These are phyloP conservation scores for Penstemon eatonii DNA, from an alignment of 257 asterid genomes.

Conservation along the genomic window DNA sequence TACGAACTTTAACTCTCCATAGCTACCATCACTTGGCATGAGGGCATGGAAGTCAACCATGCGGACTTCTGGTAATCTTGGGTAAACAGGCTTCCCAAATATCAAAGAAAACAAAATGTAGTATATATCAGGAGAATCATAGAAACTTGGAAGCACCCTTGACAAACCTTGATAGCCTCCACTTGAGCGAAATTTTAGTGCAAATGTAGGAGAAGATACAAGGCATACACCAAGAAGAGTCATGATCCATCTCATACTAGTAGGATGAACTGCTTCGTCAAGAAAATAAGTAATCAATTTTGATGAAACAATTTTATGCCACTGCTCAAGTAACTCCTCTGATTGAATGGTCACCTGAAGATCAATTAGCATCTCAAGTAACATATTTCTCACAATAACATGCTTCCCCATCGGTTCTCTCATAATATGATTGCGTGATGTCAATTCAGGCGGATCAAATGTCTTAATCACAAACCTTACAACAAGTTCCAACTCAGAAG, in stretches of 20 bases:
- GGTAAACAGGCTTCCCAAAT: conserved; percentile 95
- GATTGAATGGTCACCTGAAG: conserved; percentile 93
- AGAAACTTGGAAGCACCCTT: conserved; percentile 92
- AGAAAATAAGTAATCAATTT: conserved; percentile 85
- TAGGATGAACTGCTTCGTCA: conserved; percentile 98
- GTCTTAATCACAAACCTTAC: conserved; percentile 96
- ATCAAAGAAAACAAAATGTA: conserved; percentile 92
- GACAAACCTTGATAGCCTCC: conserved; percentile 97
- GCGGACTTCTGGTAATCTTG: conserved; percentile 98
- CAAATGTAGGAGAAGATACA: conserved; percentile 89
- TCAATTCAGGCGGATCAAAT: conserved; percentile 87
- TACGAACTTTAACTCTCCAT: conserved; percentile 72
- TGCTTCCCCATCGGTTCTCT: conserved; percentile 98
- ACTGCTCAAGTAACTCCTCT: conserved; percentile 97
- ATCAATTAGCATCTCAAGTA: conserved; percentile 98
- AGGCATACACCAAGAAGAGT: conserved; percentile 98
- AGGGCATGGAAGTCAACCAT: conserved; percentile 98
- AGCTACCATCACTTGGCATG: conserved; percentile 83
- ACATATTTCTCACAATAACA: conserved; percentile 94
- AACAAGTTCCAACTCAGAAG: conserved; percentile 96
- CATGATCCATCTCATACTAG: conserved; percentile 99
- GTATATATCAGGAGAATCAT: conserved; percentile 97
- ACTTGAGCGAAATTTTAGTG: conserved; percentile 92
- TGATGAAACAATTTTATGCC: conserved; percentile 98
- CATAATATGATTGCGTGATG: conserved; percentile 58